These are phyloP conservation scores for Debaryomyces fabryi DNA, from an alignment of 1,139 yeast species.

Conservation along the genomic window DNA sequence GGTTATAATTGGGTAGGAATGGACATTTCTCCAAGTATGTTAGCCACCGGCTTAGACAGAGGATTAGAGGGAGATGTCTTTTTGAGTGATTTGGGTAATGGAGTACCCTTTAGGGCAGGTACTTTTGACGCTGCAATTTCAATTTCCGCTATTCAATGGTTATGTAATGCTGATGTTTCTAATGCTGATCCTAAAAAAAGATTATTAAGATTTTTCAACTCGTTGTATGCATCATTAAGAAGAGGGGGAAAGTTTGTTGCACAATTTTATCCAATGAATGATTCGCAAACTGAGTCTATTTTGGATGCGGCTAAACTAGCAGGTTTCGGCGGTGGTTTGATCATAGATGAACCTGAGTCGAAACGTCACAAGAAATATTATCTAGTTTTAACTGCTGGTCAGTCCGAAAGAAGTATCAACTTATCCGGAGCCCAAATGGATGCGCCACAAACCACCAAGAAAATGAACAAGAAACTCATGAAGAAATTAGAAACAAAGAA, in stretches of 20 bases:
- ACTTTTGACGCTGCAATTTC: constrained; percentile 96
- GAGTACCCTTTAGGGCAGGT: constrained; percentile 95
- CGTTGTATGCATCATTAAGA: constrained; percentile 80
- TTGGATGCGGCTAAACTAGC: constrained; percentile 86
- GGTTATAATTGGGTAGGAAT: constrained; percentile 95
- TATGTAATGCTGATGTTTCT: constrained; percentile 90
- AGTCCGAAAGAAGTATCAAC: constrained; percentile 67
- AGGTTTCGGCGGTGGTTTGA: constrained; percentile 95
- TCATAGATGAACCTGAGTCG: constrained; percentile 91
- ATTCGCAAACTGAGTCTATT: constrained; percentile 77
- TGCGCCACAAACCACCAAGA: constrained; percentile 50
- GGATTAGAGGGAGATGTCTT: constrained; percentile 93
- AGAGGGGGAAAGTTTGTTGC: constrained; percentile 98
- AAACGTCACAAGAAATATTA: constrained; percentile 90
- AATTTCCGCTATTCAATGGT: constrained; percentile 96
- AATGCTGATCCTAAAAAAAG: constrained; percentile 86
- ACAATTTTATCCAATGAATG: constrained; percentile 94
- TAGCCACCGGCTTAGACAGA: constrained; percentile 90
- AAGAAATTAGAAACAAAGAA: constrained; percentile 73
- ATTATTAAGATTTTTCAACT: constrained; percentile 78
- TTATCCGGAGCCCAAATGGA: constrained; percentile 82
- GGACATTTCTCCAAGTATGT: constrained; percentile 96
- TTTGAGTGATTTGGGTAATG: constrained; percentile 89
- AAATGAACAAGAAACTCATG: constrained; percentile 50
- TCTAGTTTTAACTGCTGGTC: constrained; percentile 87